Evolutionary conservation across 257 asterid genomes (phyloP), one percentile per base, ranked within the genome.

Genomic region (Solanum bulbocastanum): DNA sequence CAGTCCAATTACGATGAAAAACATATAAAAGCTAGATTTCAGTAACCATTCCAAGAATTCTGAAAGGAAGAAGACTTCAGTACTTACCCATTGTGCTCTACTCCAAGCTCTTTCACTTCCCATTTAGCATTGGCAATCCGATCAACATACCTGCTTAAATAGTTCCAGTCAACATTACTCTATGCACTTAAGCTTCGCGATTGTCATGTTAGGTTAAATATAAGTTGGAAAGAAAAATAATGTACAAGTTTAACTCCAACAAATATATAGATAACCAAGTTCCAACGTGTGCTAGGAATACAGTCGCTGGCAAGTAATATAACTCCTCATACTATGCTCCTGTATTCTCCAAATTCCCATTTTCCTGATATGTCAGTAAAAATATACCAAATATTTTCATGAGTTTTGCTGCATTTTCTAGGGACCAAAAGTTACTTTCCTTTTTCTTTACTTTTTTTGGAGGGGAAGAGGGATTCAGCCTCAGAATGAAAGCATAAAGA

Each of bases 101-200:
- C 84, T 79, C 99, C 99, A 66, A 97, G 99, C 93, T 96, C 99
- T 90, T 94, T 96, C 91, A 97, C 98, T 91, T 97, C 99, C 99
- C 99, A 97, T 92, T 94, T 97, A 40, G 98, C 98, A 91, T 86
- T 94, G 88, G 98, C 94, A 78, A 97, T 92, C 84, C 98, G 95
- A 88, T 97, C 99, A 78, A 93, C 98, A 88, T 97, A 97, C 94
- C 99, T 97, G 98, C 93, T 85, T 91, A 91, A 92, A 85, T 84
- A 30, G 69, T 82, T 72, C 81, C 88, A 66, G 78, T 83, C 86
- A 88, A 89, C 89, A 35, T 44, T 46, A 49, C 76, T 35, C 27
- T 86, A 72, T 49, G 69, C 86, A 68, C 79, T 52, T 46, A 37
- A 81, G 66, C 40, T 81, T 81, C 15, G 18, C 27, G 10, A 81